phyloP scores from a whole-genome alignment of 2,329 filamentous ascomycete species.

The Talaromyces pinophilus region DNA sequence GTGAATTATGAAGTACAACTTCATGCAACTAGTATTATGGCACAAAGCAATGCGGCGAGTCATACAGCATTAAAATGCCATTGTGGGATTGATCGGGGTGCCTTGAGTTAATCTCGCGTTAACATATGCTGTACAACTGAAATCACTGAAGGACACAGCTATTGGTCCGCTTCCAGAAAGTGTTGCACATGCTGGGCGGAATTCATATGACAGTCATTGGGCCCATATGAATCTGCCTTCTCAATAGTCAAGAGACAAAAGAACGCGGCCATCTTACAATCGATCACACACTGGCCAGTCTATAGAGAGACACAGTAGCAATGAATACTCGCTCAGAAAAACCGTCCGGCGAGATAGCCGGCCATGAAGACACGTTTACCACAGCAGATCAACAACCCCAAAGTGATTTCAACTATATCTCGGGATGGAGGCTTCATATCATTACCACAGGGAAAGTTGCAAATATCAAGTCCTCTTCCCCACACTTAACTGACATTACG shows the following conservation, averaged over 20 bases:
- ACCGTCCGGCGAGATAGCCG: neutral
- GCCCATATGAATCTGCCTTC: neutral
- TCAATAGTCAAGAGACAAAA: neutral
- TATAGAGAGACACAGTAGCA: neutral
- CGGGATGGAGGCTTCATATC: neutral
- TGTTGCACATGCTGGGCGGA: neutral
- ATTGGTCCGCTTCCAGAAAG: neutral
- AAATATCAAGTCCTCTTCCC: neutral
- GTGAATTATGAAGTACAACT: neutral
- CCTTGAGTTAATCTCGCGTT: neutral
- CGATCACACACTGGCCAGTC: neutral
- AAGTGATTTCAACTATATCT: conserved; percentile 1
- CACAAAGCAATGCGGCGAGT: neutral
- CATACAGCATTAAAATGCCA: neutral
- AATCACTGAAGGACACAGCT: neutral
- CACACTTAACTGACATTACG: neutral
- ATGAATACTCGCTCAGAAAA: neutral
- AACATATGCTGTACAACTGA: neutral
- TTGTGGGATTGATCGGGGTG: neutral
- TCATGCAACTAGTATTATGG: neutral
- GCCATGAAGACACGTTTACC: neutral
- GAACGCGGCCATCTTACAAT: neutral
- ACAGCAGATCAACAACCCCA: neutral
- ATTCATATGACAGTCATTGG: neutral
- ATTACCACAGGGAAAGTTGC: conserved; percentile 5